Base-by-base conservation (phyloP, 2,329 filamentous ascomycete species). In the Onygenales sp. region DNA sequence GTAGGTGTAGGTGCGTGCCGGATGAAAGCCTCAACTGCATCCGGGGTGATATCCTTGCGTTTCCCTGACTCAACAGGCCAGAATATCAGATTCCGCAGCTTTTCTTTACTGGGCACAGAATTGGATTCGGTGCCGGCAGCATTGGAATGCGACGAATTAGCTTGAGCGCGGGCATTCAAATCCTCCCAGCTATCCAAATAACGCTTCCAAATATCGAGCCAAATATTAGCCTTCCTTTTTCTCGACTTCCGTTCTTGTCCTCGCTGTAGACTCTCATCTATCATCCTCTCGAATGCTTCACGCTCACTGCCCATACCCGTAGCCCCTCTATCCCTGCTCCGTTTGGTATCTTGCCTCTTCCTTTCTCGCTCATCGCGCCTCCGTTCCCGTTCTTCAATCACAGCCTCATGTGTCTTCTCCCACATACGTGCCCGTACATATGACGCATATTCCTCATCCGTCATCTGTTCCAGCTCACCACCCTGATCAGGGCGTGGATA, bases 341-440 rank as follows among this genome's bases (percentile, higher is more conserved):
- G 59, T 55, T 43, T 65, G 66, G 67, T 74, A 51, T 62, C 65
- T 55, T 73, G 69, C 57, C 75, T 77, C 57, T 76, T 76, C 58
- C 73, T 69, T 47, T 67, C 67, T 55, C 68, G 68, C 66, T 78
- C 77, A 62, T 75, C 77, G 59, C 83, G 78, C 52, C 81, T 74
- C 44, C 79, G 73, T 53, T 83, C 83, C 54, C 85, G 79, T 69
- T 93, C 89, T 62, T 93, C 87, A 0, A 92, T 68, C 51, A 94
- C 73, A 21, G 92, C 87, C 59, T 92, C 85, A 65, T 95, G 84
- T 51, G 87, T 94, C 72, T 89, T 90, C 76, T 96, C 91, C 86
- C 90, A 98, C 93, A 98, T 97, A 70, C 84, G 85, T 51, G 80
- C 79, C 14, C 92, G 83, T 41, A 98, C 92, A 67, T 91, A 86